Percentiles rank a stretch among this genome's conserved stretches.
Conservation (phyloP, 768 basidiomycete genomes). For the Trametes cubensis region DNA sequence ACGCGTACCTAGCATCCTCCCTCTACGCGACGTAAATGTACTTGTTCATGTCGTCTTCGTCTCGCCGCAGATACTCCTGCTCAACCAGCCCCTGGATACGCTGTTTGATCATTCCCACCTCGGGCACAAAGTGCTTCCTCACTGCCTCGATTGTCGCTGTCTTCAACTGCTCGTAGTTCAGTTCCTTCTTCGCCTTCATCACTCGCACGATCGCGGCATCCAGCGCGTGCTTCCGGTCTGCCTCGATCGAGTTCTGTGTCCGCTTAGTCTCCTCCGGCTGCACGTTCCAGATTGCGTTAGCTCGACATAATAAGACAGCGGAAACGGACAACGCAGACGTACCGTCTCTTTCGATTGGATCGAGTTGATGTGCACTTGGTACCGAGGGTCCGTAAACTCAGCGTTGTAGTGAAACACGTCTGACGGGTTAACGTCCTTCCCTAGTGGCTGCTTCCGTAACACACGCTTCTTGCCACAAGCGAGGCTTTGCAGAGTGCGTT, state of each 20-base stretch:
- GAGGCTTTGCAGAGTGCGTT: constrained; percentile 88
- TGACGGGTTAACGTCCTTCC: constrained; percentile 72
- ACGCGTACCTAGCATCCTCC: background rate
- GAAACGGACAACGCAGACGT: constrained; percentile 33
- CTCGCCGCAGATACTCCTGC: constrained; percentile 81
- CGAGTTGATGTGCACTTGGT: constrained; percentile 90
- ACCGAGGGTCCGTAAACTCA: constrained; percentile 75
- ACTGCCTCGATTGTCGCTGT: constrained; percentile 85
- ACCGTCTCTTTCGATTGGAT: constrained; percentile 95
- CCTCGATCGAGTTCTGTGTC: constrained; percentile 83
- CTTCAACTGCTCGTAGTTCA: constrained; percentile 78
- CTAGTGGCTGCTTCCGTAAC: constrained; percentile 74
- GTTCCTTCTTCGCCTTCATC: constrained; percentile 91
- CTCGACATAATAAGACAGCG: background rate
- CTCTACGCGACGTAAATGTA: constrained; percentile 79
- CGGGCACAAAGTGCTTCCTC: constrained; percentile 84
- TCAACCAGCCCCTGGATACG: constrained; percentile 83
- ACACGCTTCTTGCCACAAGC: constrained; percentile 91
- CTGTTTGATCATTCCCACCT: constrained; percentile 83
- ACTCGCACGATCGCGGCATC: constrained; percentile 96
- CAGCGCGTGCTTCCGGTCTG: constrained; percentile 81
- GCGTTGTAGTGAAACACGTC: constrained; percentile 85
- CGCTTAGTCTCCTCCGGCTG: constrained; percentile 85
- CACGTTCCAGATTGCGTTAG: background rate
- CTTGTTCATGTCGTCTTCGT: constrained; percentile 67